These are phyloP conservation scores for Xylariaceae sp. DNA, from an alignment of 2,329 filamentous ascomycete genomes.

Conservation along the genomic window DNA sequence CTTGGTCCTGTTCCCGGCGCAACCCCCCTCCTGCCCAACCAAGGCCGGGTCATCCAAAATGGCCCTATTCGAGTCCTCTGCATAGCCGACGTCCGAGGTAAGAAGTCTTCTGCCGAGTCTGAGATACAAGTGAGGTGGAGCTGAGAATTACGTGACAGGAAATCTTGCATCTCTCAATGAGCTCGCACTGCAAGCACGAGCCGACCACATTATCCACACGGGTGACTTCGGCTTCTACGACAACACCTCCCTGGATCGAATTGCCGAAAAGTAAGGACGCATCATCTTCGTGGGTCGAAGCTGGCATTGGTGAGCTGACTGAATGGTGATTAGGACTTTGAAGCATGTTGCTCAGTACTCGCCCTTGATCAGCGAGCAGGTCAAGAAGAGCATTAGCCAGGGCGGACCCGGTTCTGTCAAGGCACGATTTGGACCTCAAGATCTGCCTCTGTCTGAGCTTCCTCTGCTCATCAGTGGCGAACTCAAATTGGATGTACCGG, in stretches of 20 bases:
- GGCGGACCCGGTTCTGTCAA: slow-evolving; percentile 79
- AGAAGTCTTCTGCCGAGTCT: slow-evolving; percentile 22
- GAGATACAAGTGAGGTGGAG: slow-evolving; percentile 9
- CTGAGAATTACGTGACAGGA: slow-evolving; percentile 56
- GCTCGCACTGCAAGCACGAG: slow-evolving; percentile 89
- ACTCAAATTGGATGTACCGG: slow-evolving; percentile 89
- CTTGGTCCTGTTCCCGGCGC: slow-evolving; percentile 58
- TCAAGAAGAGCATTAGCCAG: slow-evolving; percentile 68
- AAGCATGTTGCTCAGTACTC: slow-evolving; percentile 99
- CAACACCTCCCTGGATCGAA: slow-evolving; percentile 90
- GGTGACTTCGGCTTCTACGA: slow-evolving; percentile 99
- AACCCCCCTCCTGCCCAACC: slow-evolving; percentile 67
- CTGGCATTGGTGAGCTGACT: slow-evolving; percentile 17
- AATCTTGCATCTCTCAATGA: slow-evolving; percentile 96
- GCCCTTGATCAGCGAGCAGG: slow-evolving; percentile 80
- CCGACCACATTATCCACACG: slow-evolving; percentile 97
- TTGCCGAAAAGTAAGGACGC: slow-evolving; percentile 86
- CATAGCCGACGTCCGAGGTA: slow-evolving; percentile 74
- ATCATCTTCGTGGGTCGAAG: neutral
- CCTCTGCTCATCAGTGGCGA: slow-evolving; percentile 85
- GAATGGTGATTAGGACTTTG: slow-evolving; percentile 67
- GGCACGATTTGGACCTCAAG: slow-evolving; percentile 76
- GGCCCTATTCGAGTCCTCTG: slow-evolving; percentile 69
- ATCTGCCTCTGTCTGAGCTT: slow-evolving; percentile 90
- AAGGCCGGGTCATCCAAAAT: slow-evolving; percentile 67